A percentile compares a stretch with the other conserved stretches of the same genome.
phyloP scores from a whole-genome alignment of 768 basidiomycete genomes.

The Suillus discolor region DNA sequence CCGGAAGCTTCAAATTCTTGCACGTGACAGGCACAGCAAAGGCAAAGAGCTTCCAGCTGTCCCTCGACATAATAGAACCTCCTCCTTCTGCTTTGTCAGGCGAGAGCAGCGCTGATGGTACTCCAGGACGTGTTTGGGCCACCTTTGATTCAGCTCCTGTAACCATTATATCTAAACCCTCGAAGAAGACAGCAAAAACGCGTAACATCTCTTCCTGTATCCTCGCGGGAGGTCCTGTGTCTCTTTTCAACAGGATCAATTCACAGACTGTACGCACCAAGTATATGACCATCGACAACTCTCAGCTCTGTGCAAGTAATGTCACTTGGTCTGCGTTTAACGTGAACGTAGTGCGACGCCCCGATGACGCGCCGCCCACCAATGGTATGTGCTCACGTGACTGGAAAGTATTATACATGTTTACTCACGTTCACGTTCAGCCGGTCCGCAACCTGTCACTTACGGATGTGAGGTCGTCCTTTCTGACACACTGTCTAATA shows the following conservation, averaged over 20 bases:
- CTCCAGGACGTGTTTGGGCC: conserved; percentile 78
- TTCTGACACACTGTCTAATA: conserved; percentile 82
- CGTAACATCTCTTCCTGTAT: conserved; percentile 91
- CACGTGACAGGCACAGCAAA: conserved; percentile 89
- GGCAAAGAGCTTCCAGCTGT: conserved; percentile 86
- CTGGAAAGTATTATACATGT: conserved; percentile 36
- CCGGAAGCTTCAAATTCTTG: conserved; percentile 88
- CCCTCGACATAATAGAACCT: conserved; percentile 83
- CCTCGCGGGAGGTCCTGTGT: conserved; percentile 85
- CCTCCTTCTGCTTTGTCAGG: conserved; percentile 51
- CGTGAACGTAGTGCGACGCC: conserved; percentile 83
- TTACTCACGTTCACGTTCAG: conserved; percentile 46
- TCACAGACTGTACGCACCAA: conserved; percentile 96
- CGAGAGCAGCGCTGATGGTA: conserved; percentile 33
- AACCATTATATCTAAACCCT: conserved; percentile 95
- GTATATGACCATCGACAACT: conserved; percentile 93
- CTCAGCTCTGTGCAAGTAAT: conserved; percentile 85
- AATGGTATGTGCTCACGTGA: conserved; percentile 66
- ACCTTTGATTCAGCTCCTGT: conserved; percentile 91
- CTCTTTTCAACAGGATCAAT: conserved; percentile 95
- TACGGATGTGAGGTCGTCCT: conserved; percentile 90
- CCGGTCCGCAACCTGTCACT: conserved; percentile 82
- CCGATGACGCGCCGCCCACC: conserved; percentile 61
- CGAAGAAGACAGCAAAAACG: conserved; percentile 96
- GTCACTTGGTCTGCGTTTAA: conserved; percentile 93